These are phyloP conservation scores for Prunus padus DNA, from an alignment of 306 rosid genomes.

Conservation along the genomic window DNA sequence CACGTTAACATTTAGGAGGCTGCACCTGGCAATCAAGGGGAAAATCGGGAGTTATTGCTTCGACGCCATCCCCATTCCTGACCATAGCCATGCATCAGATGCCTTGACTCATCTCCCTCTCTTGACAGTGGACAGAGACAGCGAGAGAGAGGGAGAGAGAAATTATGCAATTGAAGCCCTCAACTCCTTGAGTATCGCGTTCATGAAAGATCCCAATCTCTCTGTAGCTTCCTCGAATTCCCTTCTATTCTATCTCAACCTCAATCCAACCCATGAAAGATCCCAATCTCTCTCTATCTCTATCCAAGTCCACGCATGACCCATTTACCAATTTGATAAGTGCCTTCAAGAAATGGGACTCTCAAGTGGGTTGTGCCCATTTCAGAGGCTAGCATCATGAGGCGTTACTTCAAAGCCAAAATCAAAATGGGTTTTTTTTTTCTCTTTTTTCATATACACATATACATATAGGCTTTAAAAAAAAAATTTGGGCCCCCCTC, in stretches of 20 bases:
- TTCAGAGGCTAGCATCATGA: slow-evolving; percentile 44
- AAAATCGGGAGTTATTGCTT: no score
- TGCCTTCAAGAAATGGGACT: slow-evolving; percentile 80
- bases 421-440: slow-evolving; percentile 30
- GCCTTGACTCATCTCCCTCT: slow-evolving; percentile 6
- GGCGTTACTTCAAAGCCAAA: background rate
- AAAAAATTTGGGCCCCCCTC: no score
- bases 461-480: no score
- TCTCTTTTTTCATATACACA: no score
- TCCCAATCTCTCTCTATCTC: slow-evolving; percentile 17
- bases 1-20: no score
- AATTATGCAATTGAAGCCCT: slow-evolving; percentile 54
- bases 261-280: slow-evolving; percentile 28
- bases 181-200: slow-evolving; percentile 46
- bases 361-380: slow-evolving; percentile 59
- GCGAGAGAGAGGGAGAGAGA: slow-evolving; percentile 11
- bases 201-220: slow-evolving; percentile 54
- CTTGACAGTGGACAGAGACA: background rate
- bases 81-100: background rate
- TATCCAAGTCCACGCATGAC: slow-evolving; percentile 10
- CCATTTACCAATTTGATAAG: slow-evolving; percentile 62
- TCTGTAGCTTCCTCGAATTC: slow-evolving; percentile 61
- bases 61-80: no score
- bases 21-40: no score
- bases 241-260: slow-evolving; percentile 50